Evolutionary conservation across 2,329 filamentous ascomycete species (phyloP).

Genomic region (Aschersonia sp.): DNA sequence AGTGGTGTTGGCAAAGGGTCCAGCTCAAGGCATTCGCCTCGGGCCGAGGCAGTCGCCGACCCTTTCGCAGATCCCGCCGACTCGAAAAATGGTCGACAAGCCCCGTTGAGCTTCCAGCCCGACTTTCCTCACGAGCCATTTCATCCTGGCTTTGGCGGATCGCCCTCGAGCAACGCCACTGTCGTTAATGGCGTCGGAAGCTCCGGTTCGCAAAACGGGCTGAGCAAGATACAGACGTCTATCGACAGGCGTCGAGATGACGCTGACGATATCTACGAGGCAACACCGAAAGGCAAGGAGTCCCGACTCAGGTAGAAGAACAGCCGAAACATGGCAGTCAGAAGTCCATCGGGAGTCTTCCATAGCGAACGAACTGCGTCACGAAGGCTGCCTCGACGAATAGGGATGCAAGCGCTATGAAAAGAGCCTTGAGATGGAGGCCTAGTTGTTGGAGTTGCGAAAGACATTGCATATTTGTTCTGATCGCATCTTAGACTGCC

Average conservation of each 20-base stretch:
- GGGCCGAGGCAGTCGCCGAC: constrained; percentile 17
- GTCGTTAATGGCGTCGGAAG: constrained; percentile 2
- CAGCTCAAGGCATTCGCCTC: constrained; percentile 10
- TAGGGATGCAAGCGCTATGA: too few relatives aligned
- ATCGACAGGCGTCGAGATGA: constrained; percentile 10
- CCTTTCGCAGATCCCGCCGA: constrained; percentile 17
- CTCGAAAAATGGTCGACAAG: constrained; percentile 4
- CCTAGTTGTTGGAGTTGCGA: too few relatives aligned
- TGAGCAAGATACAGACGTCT: constrained; percentile 7
- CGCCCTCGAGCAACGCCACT: not conserved
- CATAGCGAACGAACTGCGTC: too few relatives aligned
- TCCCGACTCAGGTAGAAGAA: not conserved
- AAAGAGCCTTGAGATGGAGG: too few relatives aligned
- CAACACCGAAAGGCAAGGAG: constrained; percentile 8
- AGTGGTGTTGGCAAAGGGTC: constrained; percentile 7
- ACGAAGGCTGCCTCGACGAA: too few relatives aligned
- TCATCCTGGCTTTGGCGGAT: constrained; percentile 19
- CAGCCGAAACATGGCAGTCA: not conserved
- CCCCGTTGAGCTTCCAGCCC: constrained; percentile 7
- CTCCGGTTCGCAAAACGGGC: constrained; percentile 7
- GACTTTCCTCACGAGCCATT: constrained; percentile 21
- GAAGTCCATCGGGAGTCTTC: too few relatives aligned
- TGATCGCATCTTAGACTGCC: not conserved
- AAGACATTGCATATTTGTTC: too few relatives aligned
- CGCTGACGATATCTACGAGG: constrained; percentile 25